Evolutionary conservation across 139 green algal genomes (phyloP), one percentile per base, ranked within the genome.

Genomic region (Volvox africanus): DNA sequence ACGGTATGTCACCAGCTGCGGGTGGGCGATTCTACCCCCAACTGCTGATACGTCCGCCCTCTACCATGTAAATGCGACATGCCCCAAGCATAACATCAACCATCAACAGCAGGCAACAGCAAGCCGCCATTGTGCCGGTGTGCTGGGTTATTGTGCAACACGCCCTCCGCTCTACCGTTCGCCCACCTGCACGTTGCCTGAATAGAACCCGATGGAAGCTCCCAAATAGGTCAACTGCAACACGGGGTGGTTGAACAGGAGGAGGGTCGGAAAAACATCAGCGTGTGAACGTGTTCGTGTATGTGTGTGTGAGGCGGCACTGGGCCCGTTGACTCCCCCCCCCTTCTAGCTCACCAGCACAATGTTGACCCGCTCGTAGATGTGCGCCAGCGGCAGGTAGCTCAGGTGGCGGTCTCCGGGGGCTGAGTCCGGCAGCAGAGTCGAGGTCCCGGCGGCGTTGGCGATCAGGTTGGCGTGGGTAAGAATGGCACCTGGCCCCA

Each of bases 321-420:
- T 14, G 44, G 9, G 44, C 9, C 44, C 44, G 44, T 55, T 9
- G 44, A 14, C 44, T 55, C 9, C 44, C 44, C 44, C 5, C 44
- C 44, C 44, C 44, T 5, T 9, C 44, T 55, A 11, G 68, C 67
- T 36, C 89, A 94, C 90, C 80, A 91, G 91, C 86, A 95, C 86
- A 16, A 95, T 87, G 93, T 97, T 97, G 80, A 97, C 92, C 19
- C 97, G 94, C 93, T 99, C 97, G 92, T 98, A 99, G 92, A 99
- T 99, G 96, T 99, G 97, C 6, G 97, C 97, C 80, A 99, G 95
- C 13, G 97, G 97, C 86, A 99, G 94, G 94, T 99, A 99, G 76
- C 94, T 97, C 90, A 98, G 96, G 95, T 98, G 95, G 14, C 91
- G 79, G 93, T 98, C 95, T 2, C 95, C 96, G 68, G 95, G 89